Conservation (phyloP, 352 stramenopile genomes). For the Thalassiosira livingstoniorum region DNA sequence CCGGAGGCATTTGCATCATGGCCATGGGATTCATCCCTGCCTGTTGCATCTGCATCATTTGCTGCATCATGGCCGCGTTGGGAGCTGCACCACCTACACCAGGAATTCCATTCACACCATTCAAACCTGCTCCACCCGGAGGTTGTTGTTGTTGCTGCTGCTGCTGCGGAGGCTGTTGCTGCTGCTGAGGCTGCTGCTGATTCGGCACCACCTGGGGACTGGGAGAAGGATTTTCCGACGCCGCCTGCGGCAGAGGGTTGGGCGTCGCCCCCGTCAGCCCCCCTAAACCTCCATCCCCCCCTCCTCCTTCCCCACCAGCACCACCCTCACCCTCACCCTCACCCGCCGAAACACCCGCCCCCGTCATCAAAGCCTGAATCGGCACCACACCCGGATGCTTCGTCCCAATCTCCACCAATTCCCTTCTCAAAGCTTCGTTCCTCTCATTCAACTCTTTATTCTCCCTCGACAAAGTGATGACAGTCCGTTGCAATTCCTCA, state of each 20-base stretch:
- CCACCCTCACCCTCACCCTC: neutral
- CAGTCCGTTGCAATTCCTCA: conserved; percentile 84
- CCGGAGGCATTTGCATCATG: conserved; percentile 11
- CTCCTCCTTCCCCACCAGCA: neutral
- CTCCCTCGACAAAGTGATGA: conserved; percentile 83
- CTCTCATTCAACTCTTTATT: conserved; percentile 86
- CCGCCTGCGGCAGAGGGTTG: neutral
- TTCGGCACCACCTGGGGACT: conserved; percentile 13
- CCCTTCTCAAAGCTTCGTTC: conserved; percentile 76
- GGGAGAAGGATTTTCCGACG: neutral
- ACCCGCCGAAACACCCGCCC: neutral
- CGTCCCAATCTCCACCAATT: conserved; percentile 79
- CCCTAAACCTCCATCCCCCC: neutral
- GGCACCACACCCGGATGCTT: conserved; percentile 63
- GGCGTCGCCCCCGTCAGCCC: neutral
- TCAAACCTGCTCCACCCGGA: too few relatives aligned
- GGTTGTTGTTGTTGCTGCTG: neutral
- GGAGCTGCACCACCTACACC: neutral
- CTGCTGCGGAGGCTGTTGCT: conserved; percentile 12
- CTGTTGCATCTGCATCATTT: conserved; percentile 36
- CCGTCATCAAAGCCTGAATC: conserved; percentile 24
- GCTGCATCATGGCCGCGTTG: conserved; percentile 29
- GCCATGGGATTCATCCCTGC: neutral
- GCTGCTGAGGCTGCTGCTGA: neutral
- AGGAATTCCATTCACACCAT: neutral